These are phyloP conservation scores for Saturnispora silvae DNA, from an alignment of 805 yeast species.

Conservation along the genomic window DNA sequence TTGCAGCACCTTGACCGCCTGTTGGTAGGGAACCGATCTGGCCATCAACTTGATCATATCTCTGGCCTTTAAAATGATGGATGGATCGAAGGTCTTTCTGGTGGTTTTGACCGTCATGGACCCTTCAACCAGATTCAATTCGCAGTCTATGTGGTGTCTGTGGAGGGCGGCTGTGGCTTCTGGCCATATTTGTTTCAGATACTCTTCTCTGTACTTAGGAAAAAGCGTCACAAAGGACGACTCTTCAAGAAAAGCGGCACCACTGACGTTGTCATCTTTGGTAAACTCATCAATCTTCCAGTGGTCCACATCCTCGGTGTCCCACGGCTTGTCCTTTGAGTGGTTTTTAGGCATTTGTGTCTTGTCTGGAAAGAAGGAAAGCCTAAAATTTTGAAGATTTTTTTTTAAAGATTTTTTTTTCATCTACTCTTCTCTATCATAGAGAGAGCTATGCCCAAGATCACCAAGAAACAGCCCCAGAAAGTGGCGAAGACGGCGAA, in stretches of 20 bases:
- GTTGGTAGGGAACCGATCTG: slow-evolving; percentile 94
- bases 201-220: slow-evolving; percentile 92
- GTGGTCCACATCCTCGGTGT: slow-evolving; percentile 86
- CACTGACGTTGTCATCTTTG: slow-evolving; percentile 80
- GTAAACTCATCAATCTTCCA: slow-evolving; percentile 85
- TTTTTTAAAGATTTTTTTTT: not conserved
- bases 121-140: slow-evolving; percentile 86
- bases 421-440: not conserved
- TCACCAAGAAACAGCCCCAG: not conserved
- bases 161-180: slow-evolving; percentile 80
- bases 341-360: slow-evolving; percentile 76
- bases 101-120: slow-evolving; percentile 96
- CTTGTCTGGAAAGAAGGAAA: not conserved
- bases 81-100: slow-evolving; percentile 91
- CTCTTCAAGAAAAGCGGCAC: slow-evolving; percentile 89
- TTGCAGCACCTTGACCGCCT: slow-evolving; percentile 81
- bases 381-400: not conserved
- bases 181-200: slow-evolving; percentile 83
- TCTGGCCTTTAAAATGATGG: slow-evolving; percentile 84
- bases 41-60: slow-evolving; percentile 89
- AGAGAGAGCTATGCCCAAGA: not conserved
- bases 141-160: slow-evolving; percentile 67
- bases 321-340: slow-evolving; percentile 96
- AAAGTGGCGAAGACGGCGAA: slow-evolving; percentile 7
- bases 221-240: slow-evolving; percentile 89